A percentile compares a stretch with the other conserved stretches of the same genome.
These are phyloP conservation scores for Polytrichum commune DNA, from an alignment of 225 moss, liverwort and hornwort genomes.

Conservation along the genomic window DNA sequence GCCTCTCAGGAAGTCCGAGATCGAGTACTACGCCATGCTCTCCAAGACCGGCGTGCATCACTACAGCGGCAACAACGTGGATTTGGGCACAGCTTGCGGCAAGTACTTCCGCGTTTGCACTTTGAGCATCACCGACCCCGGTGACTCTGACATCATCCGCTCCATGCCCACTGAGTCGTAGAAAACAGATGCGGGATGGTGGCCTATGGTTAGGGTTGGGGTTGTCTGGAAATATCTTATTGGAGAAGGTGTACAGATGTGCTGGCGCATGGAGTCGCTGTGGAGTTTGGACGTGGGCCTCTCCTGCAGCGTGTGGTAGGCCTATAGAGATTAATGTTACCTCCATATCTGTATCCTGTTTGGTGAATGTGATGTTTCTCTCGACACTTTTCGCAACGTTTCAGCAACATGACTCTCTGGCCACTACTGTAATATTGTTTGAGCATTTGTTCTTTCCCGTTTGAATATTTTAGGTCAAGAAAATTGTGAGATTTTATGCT, in stretches of 20 bases:
- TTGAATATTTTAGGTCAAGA: neutral
- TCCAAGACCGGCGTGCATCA: constrained; percentile 52
- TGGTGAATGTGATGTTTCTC: neutral
- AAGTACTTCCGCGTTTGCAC: constrained; percentile 39
- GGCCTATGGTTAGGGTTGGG: neutral
- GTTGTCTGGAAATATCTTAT: neutral
- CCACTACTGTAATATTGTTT: neutral
- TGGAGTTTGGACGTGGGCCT: constrained; percentile 6
- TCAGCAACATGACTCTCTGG: neutral
- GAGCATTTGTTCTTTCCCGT: neutral
- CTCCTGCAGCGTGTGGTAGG: neutral
- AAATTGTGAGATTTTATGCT: too few relatives aligned
- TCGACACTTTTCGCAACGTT: neutral
- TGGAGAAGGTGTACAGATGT: neutral
- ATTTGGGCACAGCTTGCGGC: constrained; percentile 45
- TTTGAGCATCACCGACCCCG: constrained; percentile 36
- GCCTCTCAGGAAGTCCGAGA: constrained; percentile 42
- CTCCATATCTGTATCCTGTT: neutral
- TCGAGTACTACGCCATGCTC: constrained; percentile 54
- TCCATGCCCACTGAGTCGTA: constrained; percentile 36
- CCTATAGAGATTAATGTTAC: neutral
- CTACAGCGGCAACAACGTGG: constrained; percentile 50
- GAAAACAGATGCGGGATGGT: neutral
- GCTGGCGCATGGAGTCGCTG: neutral
- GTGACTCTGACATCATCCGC: constrained; percentile 43